Percentiles rank a stretch among this genome's conserved stretches.
These are phyloP conservation scores for Ogataea sp. DNA, from an alignment of 805 yeast genomes.

Conservation along the genomic window DNA sequence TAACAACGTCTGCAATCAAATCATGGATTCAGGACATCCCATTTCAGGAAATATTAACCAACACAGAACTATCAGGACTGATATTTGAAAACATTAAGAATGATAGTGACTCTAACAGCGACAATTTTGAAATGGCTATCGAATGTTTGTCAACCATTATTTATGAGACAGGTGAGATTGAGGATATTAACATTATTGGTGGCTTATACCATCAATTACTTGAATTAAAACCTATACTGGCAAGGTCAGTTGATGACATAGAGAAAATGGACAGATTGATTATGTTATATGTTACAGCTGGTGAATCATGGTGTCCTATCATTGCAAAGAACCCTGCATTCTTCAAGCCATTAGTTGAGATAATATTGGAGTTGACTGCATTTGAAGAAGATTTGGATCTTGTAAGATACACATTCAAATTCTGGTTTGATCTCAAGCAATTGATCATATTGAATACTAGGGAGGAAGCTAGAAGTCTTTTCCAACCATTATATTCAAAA, in stretches of 20 bases:
- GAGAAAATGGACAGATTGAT: constrained; percentile 65
- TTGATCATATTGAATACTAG: constrained; percentile 55
- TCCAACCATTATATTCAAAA: constrained; percentile 47
- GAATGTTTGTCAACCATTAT: constrained; percentile 82
- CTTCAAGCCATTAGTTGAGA: constrained; percentile 67
- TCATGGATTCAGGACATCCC: constrained; percentile 91
- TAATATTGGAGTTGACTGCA: constrained; percentile 61
- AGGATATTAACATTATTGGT: constrained; percentile 50
- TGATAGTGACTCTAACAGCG: constrained; percentile 48
- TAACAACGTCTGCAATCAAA: constrained; percentile 66
- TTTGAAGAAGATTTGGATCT: constrained; percentile 81
- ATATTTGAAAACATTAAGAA: constrained; percentile 53
- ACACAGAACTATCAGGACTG: constrained; percentile 56
- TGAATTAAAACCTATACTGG: constrained; percentile 45
- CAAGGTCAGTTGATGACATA: constrained; percentile 45
- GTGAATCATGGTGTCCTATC: constrained; percentile 90
- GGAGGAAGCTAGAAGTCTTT: constrained; percentile 39
- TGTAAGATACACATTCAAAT: constrained; percentile 83
- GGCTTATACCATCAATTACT: constrained; percentile 65
- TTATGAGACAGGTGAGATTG: constrained; percentile 73
- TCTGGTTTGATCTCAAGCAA: constrained; percentile 82
- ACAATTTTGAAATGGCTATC: constrained; percentile 73
- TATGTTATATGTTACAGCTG: constrained; percentile 81
- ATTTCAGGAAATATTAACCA: constrained; percentile 55
- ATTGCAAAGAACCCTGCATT: constrained; percentile 64